Evolutionary conservation across 176 grass and related monocot species (phyloP).

Genomic region (Avena insularis): DNA sequence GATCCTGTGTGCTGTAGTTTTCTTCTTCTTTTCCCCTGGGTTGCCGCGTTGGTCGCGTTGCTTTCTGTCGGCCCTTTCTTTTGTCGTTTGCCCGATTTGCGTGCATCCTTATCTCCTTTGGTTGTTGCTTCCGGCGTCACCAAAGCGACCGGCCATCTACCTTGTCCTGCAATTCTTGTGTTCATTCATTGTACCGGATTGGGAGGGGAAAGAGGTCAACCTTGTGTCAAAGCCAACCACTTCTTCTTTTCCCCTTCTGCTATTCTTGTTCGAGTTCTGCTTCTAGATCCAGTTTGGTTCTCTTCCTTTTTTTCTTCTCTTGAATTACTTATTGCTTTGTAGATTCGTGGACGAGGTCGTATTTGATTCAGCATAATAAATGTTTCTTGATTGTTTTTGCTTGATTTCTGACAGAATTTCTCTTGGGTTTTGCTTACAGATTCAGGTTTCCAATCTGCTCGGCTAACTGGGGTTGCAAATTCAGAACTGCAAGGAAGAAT

Average conservation of each 20-base stretch:
- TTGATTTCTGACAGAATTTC: slow-evolving; percentile 34
- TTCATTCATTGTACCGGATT: slow-evolving; percentile 26
- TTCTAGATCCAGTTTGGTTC: slow-evolving; percentile 38
- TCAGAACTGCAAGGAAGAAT: slow-evolving; percentile 36
- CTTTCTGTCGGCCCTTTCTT: slow-evolving; percentile 44
- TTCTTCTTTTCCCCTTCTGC: not conserved
- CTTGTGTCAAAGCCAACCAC: slow-evolving; percentile 29
- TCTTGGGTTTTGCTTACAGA: slow-evolving; percentile 41
- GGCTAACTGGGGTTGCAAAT: slow-evolving; percentile 18
- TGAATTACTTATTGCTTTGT: slow-evolving; percentile 33
- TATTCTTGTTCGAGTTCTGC: slow-evolving; percentile 15
- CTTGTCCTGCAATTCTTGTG: slow-evolving; percentile 18
- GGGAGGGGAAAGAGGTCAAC: slow-evolving; percentile 51
- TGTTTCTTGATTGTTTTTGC: not conserved
- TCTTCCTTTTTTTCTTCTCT: slow-evolving; percentile 15
- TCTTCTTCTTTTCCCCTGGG: slow-evolving; percentile 6
- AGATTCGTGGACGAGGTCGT: not conserved
- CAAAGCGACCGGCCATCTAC: slow-evolving; percentile 21
- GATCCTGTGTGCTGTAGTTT: slow-evolving; percentile 34
- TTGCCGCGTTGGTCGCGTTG: slow-evolving; percentile 43
- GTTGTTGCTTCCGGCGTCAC: slow-evolving; percentile 25
- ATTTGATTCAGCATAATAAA: slow-evolving; percentile 2
- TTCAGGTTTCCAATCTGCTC: slow-evolving; percentile 35
- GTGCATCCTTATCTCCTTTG: slow-evolving; percentile 38
- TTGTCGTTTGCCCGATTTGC: slow-evolving; percentile 32